Conservation (phyloP, 2,329 filamentous ascomycete species). For the Rutstroemia sp. region DNA sequence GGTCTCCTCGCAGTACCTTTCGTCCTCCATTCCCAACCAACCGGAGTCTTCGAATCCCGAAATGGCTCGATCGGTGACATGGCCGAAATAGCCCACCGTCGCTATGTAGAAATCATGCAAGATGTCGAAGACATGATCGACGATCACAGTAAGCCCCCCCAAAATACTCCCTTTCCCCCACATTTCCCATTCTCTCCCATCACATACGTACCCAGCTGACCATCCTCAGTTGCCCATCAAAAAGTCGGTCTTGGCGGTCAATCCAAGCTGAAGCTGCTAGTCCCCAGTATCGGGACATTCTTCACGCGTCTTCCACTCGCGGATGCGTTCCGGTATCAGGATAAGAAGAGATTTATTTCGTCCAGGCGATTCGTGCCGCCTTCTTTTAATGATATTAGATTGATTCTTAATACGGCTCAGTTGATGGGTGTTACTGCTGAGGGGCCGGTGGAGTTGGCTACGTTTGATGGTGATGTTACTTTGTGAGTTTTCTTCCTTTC, state of each 20-base stretch:
- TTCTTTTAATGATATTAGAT: slow-evolving; percentile 91
- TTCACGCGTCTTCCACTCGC: slow-evolving; percentile 84
- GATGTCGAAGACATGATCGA: slow-evolving; percentile 89
- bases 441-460: slow-evolving; percentile 73
- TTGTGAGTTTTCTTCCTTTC: slow-evolving; percentile 42
- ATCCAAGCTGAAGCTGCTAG: slow-evolving; percentile 87
- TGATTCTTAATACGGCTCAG: slow-evolving; percentile 92
- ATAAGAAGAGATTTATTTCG: slow-evolving; percentile 78
- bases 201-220: not conserved
- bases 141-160: slow-evolving; percentile 64
- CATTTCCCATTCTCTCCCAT: too few species aligned
- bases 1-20: slow-evolving; percentile 90
- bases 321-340: slow-evolving; percentile 87
- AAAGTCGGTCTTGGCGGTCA: slow-evolving; percentile 55
- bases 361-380: slow-evolving; percentile 88
- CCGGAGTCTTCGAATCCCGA: slow-evolving; percentile 69
- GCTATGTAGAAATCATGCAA: slow-evolving; percentile 91
- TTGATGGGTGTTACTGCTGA: slow-evolving; percentile 77
- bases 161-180: too few species aligned
- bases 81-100: slow-evolving; percentile 71
- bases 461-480: slow-evolving; percentile 96
- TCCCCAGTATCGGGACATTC: slow-evolving; percentile 87
- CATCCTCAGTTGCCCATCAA: slow-evolving; percentile 60
- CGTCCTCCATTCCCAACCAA: slow-evolving; percentile 91
- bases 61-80: slow-evolving; percentile 59